A percentile compares a stretch with the other conserved stretches of the same genome.
Evolutionary conservation across 768 basidiomycete genomes (phyloP).

Genomic region (Kwoniella mangroviensis): DNA sequence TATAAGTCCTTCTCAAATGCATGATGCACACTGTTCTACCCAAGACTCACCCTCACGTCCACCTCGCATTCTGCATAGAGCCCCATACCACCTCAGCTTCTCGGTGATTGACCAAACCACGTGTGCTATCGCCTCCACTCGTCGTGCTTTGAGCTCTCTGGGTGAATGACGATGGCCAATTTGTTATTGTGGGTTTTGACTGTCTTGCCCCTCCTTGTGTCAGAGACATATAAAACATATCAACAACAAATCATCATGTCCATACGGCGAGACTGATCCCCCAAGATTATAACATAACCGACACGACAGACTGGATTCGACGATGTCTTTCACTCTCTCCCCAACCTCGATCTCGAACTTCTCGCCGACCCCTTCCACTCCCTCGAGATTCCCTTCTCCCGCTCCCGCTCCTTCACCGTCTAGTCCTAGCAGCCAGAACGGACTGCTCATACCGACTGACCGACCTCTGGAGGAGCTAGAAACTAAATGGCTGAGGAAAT

Average conservation of each 20-base stretch:
- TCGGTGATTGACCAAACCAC: no score
- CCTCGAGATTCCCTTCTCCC: conserved; percentile 19
- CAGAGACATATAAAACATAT: no score
- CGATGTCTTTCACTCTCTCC: conserved; percentile 27
- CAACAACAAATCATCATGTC: background rate
- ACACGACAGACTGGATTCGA: background rate
- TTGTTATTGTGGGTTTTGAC: no score
- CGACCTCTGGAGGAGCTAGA: conserved; percentile 42
- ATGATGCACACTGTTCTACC: no score
- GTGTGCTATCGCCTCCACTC: no score
- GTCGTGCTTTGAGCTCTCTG: no score
- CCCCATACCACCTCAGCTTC: no score
- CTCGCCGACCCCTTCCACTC: conserved; percentile 12
- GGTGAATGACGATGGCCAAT: no score
- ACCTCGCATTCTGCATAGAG: no score
- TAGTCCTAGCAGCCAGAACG: background rate
- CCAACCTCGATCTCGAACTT: conserved; percentile 23
- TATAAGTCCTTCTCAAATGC: no score
- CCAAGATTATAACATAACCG: background rate
- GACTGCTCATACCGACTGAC: conserved; percentile 48
- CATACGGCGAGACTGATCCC: background rate
- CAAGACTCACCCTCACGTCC: no score
- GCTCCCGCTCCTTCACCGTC: conserved; percentile 9
- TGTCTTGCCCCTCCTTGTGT: no score
- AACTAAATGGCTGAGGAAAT: conserved; percentile 34